Conservation (phyloP, 140 eudicot species). For the Flaveria floridana region DNA sequence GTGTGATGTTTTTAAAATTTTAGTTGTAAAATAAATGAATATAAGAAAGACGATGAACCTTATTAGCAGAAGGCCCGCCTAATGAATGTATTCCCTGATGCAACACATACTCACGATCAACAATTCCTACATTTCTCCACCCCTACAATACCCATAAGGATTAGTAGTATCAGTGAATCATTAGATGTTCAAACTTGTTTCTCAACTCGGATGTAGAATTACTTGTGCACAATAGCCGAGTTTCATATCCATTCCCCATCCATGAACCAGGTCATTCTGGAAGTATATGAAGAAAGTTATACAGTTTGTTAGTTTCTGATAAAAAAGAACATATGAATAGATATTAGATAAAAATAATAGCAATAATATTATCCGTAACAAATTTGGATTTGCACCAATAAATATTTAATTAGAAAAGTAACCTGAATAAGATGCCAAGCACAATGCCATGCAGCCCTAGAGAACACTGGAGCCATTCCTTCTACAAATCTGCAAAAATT, state of each 20-base stretch:
- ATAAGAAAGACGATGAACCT: constrained; percentile 41
- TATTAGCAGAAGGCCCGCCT: constrained; percentile 67
- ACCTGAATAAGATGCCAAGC: constrained; percentile 99
- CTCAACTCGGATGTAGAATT: constrained; percentile 1
- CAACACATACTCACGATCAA: constrained; percentile 69
- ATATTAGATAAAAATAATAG: too few species aligned
- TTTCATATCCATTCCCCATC: constrained; percentile 99
- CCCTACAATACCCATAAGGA: constrained; percentile 44
- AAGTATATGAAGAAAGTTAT: constrained; percentile 17
- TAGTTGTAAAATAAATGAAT: not conserved
- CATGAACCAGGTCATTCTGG: constrained; percentile 98
- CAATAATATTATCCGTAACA: not conserved
- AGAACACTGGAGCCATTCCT: constrained; percentile 99
- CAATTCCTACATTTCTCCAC: constrained; percentile 66
- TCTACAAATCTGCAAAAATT: constrained; percentile 78
- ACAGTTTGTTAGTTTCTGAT: not conserved
- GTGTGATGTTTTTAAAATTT: not conserved
- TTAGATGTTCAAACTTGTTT: not conserved
- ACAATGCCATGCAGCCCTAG: constrained; percentile 93
- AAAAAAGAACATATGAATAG: not conserved
- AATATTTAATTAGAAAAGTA: not conserved
- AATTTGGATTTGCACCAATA: not conserved
- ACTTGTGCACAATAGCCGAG: constrained; percentile 99
- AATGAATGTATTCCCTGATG: constrained; percentile 77
- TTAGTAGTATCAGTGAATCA: constrained; percentile 16